phyloP scores from a whole-genome alignment of 179 eudicot species.

The Beta corolliflora region DNA sequence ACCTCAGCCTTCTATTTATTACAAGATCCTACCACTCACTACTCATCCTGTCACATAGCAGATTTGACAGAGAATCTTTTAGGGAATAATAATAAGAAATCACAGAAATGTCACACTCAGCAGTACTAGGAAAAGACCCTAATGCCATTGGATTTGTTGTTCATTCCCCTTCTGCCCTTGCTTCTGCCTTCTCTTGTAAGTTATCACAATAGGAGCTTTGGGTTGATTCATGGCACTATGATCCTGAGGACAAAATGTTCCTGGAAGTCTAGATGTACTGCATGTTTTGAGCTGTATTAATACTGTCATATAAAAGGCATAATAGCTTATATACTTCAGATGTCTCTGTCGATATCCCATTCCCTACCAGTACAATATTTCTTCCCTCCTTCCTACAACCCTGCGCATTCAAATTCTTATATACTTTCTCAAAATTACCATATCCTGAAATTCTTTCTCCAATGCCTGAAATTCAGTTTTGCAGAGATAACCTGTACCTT shows the following conservation, averaged over 20 bases:
- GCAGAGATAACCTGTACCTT: neutral
- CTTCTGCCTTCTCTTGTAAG: too few species aligned
- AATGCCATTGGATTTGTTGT: too few species aligned
- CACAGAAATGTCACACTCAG: too few species aligned
- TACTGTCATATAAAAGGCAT: neutral
- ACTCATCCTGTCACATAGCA: too few species aligned
- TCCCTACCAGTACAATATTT: neutral
- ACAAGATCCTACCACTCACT: too few species aligned
- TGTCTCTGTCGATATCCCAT: neutral
- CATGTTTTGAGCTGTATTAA: neutral
- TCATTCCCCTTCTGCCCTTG: too few species aligned
- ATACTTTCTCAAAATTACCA: neutral
- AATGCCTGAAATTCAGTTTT: neutral
- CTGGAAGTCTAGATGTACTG: neutral
- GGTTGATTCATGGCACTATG: too few species aligned
- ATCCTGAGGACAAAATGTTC: neutral
- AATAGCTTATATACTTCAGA: neutral
- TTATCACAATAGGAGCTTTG: too few species aligned
- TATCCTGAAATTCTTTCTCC: neutral
- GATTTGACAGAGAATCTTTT: too few species aligned
- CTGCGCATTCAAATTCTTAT: neutral
- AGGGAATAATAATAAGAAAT: too few species aligned
- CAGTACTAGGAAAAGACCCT: too few species aligned
- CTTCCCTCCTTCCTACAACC: neutral
- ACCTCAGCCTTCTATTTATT: too few species aligned